Evolutionary conservation across 495 filamentous ascomycete species (phyloP).

Genomic region (Aspergillus biplanus): DNA sequence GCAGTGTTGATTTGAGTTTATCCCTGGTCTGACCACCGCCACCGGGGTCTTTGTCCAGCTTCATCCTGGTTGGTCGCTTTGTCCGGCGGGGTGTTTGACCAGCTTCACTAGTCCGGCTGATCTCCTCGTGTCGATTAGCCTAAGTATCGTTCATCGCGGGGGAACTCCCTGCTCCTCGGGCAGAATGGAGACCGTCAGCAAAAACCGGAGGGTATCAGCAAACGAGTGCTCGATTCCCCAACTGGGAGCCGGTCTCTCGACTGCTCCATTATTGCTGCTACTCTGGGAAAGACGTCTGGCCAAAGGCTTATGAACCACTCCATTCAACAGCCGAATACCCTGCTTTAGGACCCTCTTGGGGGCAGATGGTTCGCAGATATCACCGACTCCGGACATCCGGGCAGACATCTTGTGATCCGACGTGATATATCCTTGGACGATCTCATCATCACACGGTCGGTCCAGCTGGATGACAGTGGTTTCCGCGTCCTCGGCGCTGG

Average conservation of each 20-base stretch:
- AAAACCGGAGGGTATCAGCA: background rate
- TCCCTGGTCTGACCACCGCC: no score
- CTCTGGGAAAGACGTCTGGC: no score
- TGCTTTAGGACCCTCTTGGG: background rate
- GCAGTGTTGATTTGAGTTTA: no score
- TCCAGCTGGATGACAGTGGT: background rate
- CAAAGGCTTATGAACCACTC: background rate
- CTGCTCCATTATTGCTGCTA: background rate
- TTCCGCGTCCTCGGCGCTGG: background rate
- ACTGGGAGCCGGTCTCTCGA: background rate
- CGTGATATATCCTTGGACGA: background rate
- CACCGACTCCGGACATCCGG: background rate
- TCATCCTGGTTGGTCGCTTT: no score
- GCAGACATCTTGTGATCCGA: background rate
- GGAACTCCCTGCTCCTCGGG: background rate
- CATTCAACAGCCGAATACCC: background rate
- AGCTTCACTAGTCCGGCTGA: no score
- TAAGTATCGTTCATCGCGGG: no score
- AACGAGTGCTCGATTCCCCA: background rate
- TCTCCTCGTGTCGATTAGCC: no score
- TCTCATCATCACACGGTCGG: constrained; percentile 1
- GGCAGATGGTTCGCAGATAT: background rate
- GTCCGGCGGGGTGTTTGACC: no score
- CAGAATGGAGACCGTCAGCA: background rate
- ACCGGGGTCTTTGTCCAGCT: no score